Base-by-base conservation (phyloP, 139 green algal genomes). In the Volvox africanus region DNA sequence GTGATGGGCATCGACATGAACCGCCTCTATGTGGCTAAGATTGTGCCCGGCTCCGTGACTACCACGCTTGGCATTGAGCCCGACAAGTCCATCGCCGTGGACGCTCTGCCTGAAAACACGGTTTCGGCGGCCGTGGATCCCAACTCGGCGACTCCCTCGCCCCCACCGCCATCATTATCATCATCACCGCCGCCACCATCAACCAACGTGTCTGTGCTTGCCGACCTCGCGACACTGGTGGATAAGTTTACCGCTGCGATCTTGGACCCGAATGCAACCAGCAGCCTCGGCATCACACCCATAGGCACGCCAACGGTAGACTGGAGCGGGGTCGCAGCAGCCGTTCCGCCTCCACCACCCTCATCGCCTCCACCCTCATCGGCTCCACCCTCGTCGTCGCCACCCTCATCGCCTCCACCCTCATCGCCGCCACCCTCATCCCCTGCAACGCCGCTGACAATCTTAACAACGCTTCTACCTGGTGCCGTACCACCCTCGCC, bases 11-110 rank as follows among this genome's bases (percentile, higher is more conserved):
- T 91, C 76, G 13, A 19, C 24, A 12, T 12, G 24, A 17, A 79
- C 24, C 87, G 87, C 26, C 24, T 91, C 28, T 86, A 65, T 33
- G 81, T 83, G 22, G 76, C 76, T 12, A 86, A 86, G 28, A 44
- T 91, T 22, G 87, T 91, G 16, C 55, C 33, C 69, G 76, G 65
- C 65, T 73, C 65, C 65, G 65, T 73, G 9, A 80, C 87, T 2
- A 22, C 61, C 20, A 22, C 28, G 12, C 32, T 36, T 21, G 85
- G 37, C 44, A 61, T 89, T 36, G 85, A 61, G 2, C 85, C 69
- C 26, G 2, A 44, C 50, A 73, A 61, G 19, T 73, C 50, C 6
- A 86, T 37, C 50, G 13, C 80, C 28, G 50, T 86, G 0, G 50
- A 32, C 0, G 12, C 80, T 13, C 21, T 86, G 22, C 78, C 78